phyloP scores from a whole-genome alignment of 2,329 filamentous ascomycete species.

The Sporothrix dimorphospora region DNA sequence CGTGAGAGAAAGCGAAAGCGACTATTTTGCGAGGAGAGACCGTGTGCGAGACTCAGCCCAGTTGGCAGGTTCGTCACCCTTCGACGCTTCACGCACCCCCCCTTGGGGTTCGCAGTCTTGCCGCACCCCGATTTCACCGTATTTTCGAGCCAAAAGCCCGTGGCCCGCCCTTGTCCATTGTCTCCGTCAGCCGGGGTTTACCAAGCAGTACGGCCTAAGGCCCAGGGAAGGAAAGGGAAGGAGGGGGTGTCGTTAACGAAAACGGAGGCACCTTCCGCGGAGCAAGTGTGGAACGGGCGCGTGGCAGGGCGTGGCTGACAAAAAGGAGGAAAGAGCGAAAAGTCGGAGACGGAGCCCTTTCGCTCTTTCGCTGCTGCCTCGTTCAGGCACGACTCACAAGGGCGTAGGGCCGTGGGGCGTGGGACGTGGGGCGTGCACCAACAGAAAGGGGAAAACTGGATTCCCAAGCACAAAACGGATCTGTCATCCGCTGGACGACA shows the following conservation, averaged over 20 bases:
- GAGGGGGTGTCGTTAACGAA: conserved; percentile 22
- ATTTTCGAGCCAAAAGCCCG: conserved; percentile 29
- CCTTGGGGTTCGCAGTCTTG: conserved; percentile 23
- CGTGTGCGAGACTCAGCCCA: conserved; percentile 5
- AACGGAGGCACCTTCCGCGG: conserved; percentile 17
- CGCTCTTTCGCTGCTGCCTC: not conserved
- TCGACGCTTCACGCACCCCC: conserved; percentile 21
- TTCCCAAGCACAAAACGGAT: conserved; percentile 16
- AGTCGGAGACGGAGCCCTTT: conserved; percentile 4
- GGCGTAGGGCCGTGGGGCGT: not conserved
- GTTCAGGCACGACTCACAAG: conserved; percentile 13
- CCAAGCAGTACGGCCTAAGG: conserved; percentile 26
- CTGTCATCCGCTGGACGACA: conserved; percentile 19
- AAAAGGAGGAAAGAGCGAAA: conserved; percentile 1
- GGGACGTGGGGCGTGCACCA: conserved; percentile 4
- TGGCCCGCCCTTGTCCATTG: not conserved
- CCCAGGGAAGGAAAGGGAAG: not conserved
- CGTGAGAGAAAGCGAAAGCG: conserved; percentile 17
- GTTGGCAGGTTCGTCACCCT: conserved; percentile 20
- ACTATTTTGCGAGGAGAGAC: conserved; percentile 11
- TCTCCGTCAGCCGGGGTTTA: conserved; percentile 31
- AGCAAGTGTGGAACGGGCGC: not conserved
- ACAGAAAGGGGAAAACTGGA: conserved; percentile 2
- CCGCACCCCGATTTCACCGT: conserved; percentile 28
- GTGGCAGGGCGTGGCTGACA: not conserved